Evolutionary conservation across 306 rosid species (phyloP).

Genomic region (Prinsepia uniflora): DNA sequence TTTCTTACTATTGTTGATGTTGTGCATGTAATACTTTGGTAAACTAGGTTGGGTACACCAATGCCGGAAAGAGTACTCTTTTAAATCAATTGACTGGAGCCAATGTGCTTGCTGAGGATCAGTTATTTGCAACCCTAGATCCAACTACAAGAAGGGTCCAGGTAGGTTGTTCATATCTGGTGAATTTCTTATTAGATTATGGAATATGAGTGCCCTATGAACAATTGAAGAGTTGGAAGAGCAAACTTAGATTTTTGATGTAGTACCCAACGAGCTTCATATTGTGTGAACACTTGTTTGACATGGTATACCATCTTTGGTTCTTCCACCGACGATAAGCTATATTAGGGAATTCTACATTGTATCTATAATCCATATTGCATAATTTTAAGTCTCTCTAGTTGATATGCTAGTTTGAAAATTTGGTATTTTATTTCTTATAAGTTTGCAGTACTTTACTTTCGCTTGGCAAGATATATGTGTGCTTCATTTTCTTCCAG

Average conservation of each 20-base stretch:
- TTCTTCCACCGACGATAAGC: neutral
- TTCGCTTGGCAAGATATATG: slow-evolving; percentile 15
- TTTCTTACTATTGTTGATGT: neutral
- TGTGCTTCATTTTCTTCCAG: slow-evolving; percentile 41
- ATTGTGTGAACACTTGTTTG: neutral
- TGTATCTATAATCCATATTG: neutral
- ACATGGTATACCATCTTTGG: neutral
- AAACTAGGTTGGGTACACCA: slow-evolving; percentile 91
- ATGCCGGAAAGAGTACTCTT: slow-evolving; percentile 98
- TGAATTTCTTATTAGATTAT: slow-evolving; percentile 10
- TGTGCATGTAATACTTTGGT: slow-evolving; percentile 12
- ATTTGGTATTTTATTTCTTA: neutral
- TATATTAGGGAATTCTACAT: neutral
- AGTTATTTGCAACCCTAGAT: slow-evolving; percentile 93
- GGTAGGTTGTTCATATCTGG: slow-evolving; percentile 45
- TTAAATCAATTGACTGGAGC: slow-evolving; percentile 92
- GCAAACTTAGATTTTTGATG: neutral
- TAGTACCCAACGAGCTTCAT: neutral
- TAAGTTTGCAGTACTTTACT: slow-evolving; percentile 14
- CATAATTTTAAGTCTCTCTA: neutral
- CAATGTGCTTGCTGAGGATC: slow-evolving; percentile 90
- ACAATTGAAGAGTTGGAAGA: neutral
- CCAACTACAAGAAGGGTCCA: slow-evolving; percentile 98
- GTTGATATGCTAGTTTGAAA: neutral
- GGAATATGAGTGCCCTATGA: neutral